Percentiles rank a stretch among this genome's conserved stretches.
Conservation (phyloP, 177 flowering plant species). For the Telopea speciosissima region DNA sequence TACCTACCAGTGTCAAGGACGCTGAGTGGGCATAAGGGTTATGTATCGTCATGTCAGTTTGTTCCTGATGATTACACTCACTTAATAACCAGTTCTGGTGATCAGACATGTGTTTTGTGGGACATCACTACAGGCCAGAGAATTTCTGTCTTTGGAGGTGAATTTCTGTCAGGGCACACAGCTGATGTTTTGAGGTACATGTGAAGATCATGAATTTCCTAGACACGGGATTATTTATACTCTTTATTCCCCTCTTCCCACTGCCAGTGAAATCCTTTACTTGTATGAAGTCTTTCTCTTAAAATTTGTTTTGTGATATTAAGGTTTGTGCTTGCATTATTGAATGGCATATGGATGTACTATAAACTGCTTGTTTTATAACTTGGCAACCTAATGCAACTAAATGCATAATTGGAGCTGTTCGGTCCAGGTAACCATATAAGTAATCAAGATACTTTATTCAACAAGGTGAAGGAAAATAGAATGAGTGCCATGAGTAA, state of each 20-base stretch:
- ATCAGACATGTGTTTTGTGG: slow-evolving; percentile 94
- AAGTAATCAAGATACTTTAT: neutral
- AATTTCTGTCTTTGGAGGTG: slow-evolving; percentile 93
- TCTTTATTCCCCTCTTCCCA: neutral
- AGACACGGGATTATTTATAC: neutral
- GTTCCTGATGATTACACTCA: slow-evolving; percentile 82
- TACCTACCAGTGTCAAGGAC: slow-evolving; percentile 59
- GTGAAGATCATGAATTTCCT: slow-evolving; percentile 1
- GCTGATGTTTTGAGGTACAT: slow-evolving; percentile 80
- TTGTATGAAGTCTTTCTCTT: neutral
- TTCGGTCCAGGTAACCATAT: neutral
- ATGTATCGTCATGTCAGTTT: slow-evolving; percentile 85
- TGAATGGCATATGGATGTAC: neutral
- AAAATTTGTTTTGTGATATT: neutral
- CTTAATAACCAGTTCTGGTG: slow-evolving; percentile 87
- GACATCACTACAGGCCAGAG: slow-evolving; percentile 85
- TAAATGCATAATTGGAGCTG: neutral
- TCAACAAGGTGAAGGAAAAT: neutral
- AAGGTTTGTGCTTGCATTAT: neutral
- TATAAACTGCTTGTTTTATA: neutral
- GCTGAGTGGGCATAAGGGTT: slow-evolving; percentile 90
- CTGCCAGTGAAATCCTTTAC: neutral
- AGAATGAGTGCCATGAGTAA: too few relatives aligned
- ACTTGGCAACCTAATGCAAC: neutral
- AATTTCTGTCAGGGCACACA: slow-evolving; percentile 91